phyloP scores from a whole-genome alignment of 1,284 basidiomycete genomes.

The Leucoagaricus sp. region DNA sequence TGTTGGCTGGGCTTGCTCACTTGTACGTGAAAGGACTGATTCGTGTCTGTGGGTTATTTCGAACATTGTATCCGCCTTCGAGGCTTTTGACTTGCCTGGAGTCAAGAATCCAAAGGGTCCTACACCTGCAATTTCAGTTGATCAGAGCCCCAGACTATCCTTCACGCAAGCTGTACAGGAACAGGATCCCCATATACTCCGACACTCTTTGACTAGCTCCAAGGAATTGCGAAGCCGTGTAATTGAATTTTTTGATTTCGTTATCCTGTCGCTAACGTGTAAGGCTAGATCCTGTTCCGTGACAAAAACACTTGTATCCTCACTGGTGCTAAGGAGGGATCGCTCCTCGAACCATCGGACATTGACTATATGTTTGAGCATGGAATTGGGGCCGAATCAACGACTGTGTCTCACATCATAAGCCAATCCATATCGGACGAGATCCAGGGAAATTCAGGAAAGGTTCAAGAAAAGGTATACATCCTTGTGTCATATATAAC shows the following conservation, averaged over 20 bases:
- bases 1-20: constrained; percentile 15
- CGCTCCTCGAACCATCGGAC: not conserved
- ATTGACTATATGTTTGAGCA: not conserved
- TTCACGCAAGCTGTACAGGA: not conserved
- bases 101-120: constrained; percentile 12
- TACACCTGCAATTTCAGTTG: constrained; percentile 1
- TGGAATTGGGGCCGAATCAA: not conserved
- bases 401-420: constrained; percentile 18
- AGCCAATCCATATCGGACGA: constrained; percentile 11
- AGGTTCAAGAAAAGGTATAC: constrained; percentile 10
- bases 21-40: constrained; percentile 18
- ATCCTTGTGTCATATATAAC: not conserved
- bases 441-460: not conserved
- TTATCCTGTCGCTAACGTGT: not conserved
- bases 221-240: not conserved
- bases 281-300: not conserved
- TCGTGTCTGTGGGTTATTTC: constrained; percentile 14
- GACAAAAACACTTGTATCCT: not conserved
- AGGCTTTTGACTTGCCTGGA: not conserved
- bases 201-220: not conserved
- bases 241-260: not conserved
- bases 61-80: not conserved
- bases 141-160: not conserved
- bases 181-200: not conserved
- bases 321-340: not conserved